phyloP scores from a whole-genome alignment of 1,284 basidiomycete species.

The Trichosporon asahii region DNA sequence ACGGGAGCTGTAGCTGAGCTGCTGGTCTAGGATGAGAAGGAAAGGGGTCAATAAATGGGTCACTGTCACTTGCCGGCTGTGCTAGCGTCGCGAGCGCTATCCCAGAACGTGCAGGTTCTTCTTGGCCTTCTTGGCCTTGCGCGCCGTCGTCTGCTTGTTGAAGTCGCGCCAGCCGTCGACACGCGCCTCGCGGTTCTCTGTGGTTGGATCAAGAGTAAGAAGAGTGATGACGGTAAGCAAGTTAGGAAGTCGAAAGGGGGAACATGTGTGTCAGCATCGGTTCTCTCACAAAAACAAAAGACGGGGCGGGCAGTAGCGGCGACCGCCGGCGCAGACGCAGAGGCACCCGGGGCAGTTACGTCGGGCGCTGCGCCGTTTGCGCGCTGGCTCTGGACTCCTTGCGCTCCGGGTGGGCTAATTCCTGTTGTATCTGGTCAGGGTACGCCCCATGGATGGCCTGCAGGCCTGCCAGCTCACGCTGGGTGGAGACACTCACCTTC shows the following conservation, averaged over 20 bases:
- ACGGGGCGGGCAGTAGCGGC: neutral
- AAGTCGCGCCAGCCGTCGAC: conserved; percentile 49
- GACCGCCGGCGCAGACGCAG: neutral
- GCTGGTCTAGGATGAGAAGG: neutral
- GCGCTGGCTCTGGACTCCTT: neutral
- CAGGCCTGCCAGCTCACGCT: neutral
- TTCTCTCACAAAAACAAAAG: conserved; percentile 14
- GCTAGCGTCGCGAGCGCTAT: conserved; percentile 16
- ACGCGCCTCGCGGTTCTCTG: conserved; percentile 46
- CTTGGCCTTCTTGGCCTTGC: conserved; percentile 45
- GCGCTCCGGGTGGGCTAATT: neutral
- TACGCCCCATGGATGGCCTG: neutral
- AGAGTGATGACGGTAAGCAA: neutral
- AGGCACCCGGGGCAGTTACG: neutral
- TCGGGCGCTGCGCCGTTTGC: neutral
- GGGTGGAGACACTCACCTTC: conserved; percentile 50
- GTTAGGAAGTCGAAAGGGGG: conserved; percentile 14
- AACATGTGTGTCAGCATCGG: conserved; percentile 33
- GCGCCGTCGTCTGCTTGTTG: conserved; percentile 30
- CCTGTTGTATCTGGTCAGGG: conserved; percentile 9
- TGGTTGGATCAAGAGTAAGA: conserved; percentile 9
- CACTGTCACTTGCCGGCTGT: conserved; percentile 11
- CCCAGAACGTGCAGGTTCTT: conserved; percentile 47
- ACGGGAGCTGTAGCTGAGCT: neutral
- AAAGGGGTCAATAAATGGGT: neutral